Evolutionary conservation across 1,284 basidiomycete species (phyloP).

Genomic region (Pisolithus thermaeus): DNA sequence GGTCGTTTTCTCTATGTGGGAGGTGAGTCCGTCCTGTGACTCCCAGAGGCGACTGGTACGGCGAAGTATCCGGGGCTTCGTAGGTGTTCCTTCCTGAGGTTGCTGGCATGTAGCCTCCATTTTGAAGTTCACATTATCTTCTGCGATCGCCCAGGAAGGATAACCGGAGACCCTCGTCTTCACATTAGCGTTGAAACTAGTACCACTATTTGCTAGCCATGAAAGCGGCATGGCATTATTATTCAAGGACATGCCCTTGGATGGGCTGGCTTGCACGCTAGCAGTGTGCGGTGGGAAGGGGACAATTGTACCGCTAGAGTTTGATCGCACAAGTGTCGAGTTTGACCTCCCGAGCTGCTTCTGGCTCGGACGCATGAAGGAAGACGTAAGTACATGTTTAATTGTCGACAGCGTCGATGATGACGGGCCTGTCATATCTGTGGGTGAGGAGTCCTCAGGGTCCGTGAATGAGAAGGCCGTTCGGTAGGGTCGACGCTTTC

Average conservation of each 20-base stretch:
- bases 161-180: neutral
- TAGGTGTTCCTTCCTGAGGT: conserved; percentile 6
- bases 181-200: neutral
- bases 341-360: conserved; percentile 14
- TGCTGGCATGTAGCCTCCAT: conserved; percentile 3
- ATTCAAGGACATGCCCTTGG: conserved; percentile 11
- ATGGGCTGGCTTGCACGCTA: conserved; percentile 14
- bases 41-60: conserved; percentile 15
- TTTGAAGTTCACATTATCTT: neutral
- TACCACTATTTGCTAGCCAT: conserved; percentile 8
- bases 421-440: conserved; percentile 13
- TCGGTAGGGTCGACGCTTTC: conserved; percentile 10
- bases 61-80: conserved; percentile 19
- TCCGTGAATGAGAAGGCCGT: conserved; percentile 19
- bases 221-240: conserved; percentile 16
- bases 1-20: neutral
- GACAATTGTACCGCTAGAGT: conserved; percentile 24
- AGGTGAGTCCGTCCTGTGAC: neutral
- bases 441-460: conserved; percentile 15
- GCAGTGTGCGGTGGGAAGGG: conserved; percentile 22
- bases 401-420: neutral
- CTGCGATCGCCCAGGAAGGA: neutral
- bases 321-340: conserved; percentile 21
- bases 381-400: conserved; percentile 11
- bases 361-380: conserved; percentile 10